phyloP scores from a whole-genome alignment of 2,329 filamentous ascomycete genomes.

The Penicillium paneum region DNA sequence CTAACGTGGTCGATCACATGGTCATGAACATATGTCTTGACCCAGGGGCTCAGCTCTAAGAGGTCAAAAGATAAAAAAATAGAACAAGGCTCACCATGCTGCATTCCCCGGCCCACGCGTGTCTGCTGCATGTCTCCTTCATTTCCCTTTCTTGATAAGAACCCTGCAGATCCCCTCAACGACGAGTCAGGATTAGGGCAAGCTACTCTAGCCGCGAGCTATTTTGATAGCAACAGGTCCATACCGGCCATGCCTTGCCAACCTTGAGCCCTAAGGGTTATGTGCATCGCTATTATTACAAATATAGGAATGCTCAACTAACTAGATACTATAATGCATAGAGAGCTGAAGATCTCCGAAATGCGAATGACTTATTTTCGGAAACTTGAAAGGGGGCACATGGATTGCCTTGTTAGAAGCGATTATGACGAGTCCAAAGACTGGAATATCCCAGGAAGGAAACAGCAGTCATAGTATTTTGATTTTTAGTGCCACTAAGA shows the following conservation, averaged over 20 bases:
- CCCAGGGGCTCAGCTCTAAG: constrained; percentile 1
- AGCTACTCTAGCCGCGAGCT: neutral
- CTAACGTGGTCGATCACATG: constrained; percentile 28
- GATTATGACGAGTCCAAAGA: constrained; percentile 17
- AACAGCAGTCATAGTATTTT: constrained; percentile 3
- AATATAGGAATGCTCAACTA: constrained; percentile 11
- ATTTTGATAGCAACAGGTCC: neutral
- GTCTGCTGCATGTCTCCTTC: constrained; percentile 7
- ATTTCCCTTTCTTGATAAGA: constrained; percentile 7
- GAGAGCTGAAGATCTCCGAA: constrained; percentile 6
- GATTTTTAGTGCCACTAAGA: neutral
- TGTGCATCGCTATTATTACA: constrained; percentile 12
- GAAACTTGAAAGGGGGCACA: constrained; percentile 14
- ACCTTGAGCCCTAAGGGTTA: constrained; percentile 6
- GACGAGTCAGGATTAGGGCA: neutral
- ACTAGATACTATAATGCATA: neutral
- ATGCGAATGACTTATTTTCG: constrained; percentile 12
- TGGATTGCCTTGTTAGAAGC: constrained; percentile 6
- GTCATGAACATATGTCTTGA: constrained; percentile 6
- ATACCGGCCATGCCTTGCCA: constrained; percentile 16
- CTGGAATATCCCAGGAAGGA: neutral
- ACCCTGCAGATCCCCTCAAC: constrained; percentile 4
- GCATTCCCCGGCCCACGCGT: constrained; percentile 16
- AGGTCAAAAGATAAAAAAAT: neutral
- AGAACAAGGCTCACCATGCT: neutral